phyloP scores from a whole-genome alignment of 1,284 basidiomycete species.

The Fomitopsis betulina region DNA sequence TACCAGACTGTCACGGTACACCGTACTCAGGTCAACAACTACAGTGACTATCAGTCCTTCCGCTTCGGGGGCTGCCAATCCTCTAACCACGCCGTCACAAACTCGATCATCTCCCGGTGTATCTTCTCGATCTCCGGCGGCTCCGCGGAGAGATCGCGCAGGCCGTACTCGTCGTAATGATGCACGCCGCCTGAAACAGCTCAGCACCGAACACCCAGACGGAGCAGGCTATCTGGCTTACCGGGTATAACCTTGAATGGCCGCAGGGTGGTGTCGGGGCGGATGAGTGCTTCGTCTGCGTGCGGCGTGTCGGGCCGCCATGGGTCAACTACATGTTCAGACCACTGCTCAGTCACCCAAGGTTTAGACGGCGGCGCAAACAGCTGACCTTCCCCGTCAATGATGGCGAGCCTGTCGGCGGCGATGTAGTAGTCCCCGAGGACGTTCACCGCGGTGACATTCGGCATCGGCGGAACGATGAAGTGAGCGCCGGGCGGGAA shows the following conservation, averaged over 20 bases:
- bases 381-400: constrained; percentile 72
- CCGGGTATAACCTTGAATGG: constrained; percentile 91
- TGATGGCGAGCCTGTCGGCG: constrained; percentile 77
- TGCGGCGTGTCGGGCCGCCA: constrained; percentile 90
- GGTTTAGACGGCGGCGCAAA: neutral
- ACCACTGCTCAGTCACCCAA: neutral
- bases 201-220: constrained; percentile 2
- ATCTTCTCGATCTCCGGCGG: constrained; percentile 79
- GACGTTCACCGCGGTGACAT: constrained; percentile 75
- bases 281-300: constrained; percentile 66
- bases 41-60: neutral
- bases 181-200: constrained; percentile 68
- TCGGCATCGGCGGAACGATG: constrained; percentile 66
- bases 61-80: constrained; percentile 39
- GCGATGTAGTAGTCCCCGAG: constrained; percentile 77
- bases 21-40: too few species aligned
- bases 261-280: constrained; percentile 66
- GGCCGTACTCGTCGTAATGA: constrained; percentile 88
- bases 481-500: constrained; percentile 79
- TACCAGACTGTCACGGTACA: too few species aligned
- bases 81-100: constrained; percentile 81
- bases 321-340: constrained; percentile 63
- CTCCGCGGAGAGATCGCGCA: constrained; percentile 61
- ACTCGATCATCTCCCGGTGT: constrained; percentile 77
- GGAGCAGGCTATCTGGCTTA: constrained; percentile 31